These are phyloP conservation scores for Suillus spraguei DNA, from an alignment of 768 basidiomycete species.

Conservation along the genomic window DNA sequence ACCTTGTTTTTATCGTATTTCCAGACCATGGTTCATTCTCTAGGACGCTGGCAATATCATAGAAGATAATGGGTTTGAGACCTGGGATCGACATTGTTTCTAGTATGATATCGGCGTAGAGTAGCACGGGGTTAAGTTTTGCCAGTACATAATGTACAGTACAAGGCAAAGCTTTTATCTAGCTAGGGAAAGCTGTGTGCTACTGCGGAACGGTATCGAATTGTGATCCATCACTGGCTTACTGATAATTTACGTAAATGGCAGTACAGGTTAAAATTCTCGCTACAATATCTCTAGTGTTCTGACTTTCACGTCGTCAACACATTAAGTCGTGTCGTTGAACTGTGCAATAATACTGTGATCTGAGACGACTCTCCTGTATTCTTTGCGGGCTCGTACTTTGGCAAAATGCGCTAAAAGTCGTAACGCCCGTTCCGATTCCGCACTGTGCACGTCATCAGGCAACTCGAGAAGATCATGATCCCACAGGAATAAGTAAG, in stretches of 20 bases:
- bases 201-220: too few relatives aligned
- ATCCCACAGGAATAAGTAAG: neutral
- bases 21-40: slow-evolving; percentile 39
- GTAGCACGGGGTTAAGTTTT: neutral
- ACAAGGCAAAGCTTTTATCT: neutral
- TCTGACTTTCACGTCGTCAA: neutral
- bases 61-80: slow-evolving; percentile 33
- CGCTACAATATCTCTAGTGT: neutral
- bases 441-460: neutral
- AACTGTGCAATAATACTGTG: neutral
- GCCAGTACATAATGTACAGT: neutral
- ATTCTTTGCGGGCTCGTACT: neutral
- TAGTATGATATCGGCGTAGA: neutral
- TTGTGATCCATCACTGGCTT: too few relatives aligned
- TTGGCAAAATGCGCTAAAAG: neutral
- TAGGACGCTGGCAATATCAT: slow-evolving; percentile 36
- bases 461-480: neutral
- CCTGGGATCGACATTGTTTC: slow-evolving; percentile 14
- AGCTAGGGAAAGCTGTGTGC: neutral
- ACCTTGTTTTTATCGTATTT: slow-evolving; percentile 41
- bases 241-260: too few relatives aligned
- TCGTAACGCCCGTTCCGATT: neutral
- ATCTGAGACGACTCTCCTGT: neutral
- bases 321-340: neutral
- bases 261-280: neutral